A percentile compares a stretch with the other conserved stretches of the same genome.
phyloP scores from a whole-genome alignment of 352 stramenopile genomes.

The Thraustochytrium sp. region DNA sequence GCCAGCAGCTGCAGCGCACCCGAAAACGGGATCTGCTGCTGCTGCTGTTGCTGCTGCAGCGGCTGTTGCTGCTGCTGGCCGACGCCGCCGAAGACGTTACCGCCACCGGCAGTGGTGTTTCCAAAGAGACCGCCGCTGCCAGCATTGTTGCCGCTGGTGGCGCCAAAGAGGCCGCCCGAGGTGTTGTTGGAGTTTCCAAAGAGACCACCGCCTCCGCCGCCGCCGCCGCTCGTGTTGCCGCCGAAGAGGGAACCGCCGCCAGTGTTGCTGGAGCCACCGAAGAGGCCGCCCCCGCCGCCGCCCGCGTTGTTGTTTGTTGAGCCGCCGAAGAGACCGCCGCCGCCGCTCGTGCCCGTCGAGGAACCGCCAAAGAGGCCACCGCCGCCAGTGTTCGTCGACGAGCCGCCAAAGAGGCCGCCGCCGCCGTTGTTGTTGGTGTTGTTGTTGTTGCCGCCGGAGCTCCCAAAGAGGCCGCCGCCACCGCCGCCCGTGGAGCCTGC shows the following conservation, averaged over 20 bases:
- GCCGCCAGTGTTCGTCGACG: background rate
- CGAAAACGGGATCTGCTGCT: background rate
- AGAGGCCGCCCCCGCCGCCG: background rate
- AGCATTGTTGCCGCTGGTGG: background rate
- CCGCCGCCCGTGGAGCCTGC: background rate
- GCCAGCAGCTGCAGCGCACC: conserved; percentile 11
- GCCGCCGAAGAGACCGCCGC: background rate
- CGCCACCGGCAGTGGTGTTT: background rate
- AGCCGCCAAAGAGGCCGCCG: background rate
- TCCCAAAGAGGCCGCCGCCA: conserved; percentile 23
- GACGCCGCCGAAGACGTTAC: background rate
- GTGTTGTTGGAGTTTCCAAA: too few species aligned
- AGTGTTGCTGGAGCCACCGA: too few species aligned
- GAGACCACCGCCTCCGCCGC: background rate
- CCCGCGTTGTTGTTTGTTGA: background rate
- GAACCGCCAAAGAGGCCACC: background rate
- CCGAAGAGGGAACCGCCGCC: background rate
- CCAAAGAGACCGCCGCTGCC: conserved; percentile 3
- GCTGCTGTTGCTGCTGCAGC: conserved; percentile 5
- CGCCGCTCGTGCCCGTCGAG: too few species aligned
- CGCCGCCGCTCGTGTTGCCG: background rate
- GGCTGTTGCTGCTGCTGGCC: conserved; percentile 10
- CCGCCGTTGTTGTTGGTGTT: background rate
- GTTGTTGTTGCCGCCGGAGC: background rate
- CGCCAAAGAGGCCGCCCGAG: background rate